A percentile compares a stretch with the other conserved stretches of the same genome.
Evolutionary conservation across 805 yeast genomes (phyloP).

Genomic region (Peterozyma xylosa): DNA sequence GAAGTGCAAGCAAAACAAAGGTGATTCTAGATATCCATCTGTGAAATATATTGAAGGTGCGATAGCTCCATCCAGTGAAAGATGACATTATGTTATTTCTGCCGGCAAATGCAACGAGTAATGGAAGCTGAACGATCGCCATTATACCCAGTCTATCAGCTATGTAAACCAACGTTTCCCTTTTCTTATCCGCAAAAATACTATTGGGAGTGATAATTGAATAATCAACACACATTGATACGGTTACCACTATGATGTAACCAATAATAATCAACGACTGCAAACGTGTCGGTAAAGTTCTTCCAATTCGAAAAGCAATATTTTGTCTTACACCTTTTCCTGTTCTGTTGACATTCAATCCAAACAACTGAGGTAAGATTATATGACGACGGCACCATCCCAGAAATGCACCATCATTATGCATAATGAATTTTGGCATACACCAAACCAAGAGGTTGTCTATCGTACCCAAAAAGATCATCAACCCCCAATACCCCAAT

Average conservation of each 20-base stretch:
- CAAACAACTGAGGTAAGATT: slow-evolving; percentile 22
- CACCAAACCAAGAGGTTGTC: slow-evolving; percentile 26
- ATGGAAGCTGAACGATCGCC: slow-evolving; percentile 28
- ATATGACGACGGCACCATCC: slow-evolving; percentile 25
- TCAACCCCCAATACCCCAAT: slow-evolving; percentile 24
- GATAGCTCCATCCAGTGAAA: slow-evolving; percentile 26
- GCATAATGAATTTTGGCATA: slow-evolving; percentile 20
- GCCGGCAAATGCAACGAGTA: slow-evolving; percentile 25
- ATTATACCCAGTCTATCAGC: slow-evolving; percentile 43
- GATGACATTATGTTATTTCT: slow-evolving; percentile 23
- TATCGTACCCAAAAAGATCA: slow-evolving; percentile 17
- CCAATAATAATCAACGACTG: slow-evolving; percentile 21
- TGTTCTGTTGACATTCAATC: slow-evolving; percentile 5
- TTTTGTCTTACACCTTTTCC: not conserved
- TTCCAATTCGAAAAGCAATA: slow-evolving; percentile 9
- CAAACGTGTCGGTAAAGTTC: slow-evolving; percentile 23
- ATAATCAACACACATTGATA: slow-evolving; percentile 22
- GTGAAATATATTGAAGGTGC: slow-evolving; percentile 28
- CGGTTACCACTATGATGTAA: slow-evolving; percentile 18
- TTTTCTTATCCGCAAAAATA: slow-evolving; percentile 21
- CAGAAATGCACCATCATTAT: slow-evolving; percentile 13
- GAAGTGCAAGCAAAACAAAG: slow-evolving; percentile 28
- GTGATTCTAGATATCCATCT: slow-evolving; percentile 33
- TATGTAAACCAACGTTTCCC: slow-evolving; percentile 20
- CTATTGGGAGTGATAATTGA: slow-evolving; percentile 18